Evolutionary conservation across 768 basidiomycete genomes (phyloP), one percentile per base, ranked within the genome.

Genomic region (Lentinula lateritia): DNA sequence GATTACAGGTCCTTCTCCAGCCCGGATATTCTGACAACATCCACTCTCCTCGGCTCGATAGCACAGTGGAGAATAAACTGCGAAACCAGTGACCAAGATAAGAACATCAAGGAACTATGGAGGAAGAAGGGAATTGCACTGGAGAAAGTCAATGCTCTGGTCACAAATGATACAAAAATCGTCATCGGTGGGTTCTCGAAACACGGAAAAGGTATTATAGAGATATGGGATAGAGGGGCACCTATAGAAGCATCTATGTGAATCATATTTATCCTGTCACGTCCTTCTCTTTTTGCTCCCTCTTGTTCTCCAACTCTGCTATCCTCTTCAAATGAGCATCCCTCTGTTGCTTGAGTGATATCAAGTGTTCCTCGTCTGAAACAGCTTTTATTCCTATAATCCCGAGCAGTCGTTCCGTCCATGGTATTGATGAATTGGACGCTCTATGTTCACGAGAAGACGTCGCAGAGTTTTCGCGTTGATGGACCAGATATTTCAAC

Each of bases 301-400:
- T 70, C 54, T 73, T 74, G 13, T 81, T 64, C 65, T 88, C 85
- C 3, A 92, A 74, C 63, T 84, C 81, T 54, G 74, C 76, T 70
- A 92, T 90, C 61, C 80, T 78, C 62, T 73, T 75, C 63, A 86
- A 67, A 66, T 89, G 75, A 8, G 71, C 72, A 4, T 83, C 81
- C 64, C 89, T 78, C 52, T 86, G 80, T 57, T 74, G 75, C 69
- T 80, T 85, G 68, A 93, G 68, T 62, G 79, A 81, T 34, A 70
- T 70, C 56, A 93, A 65, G 65, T 92, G 92, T 63, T 89, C 87
- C 52, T 93, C 88, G 64, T 94, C 86, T 6, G 90, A 80, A 3
- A 94, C 68, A 55, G 75, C 79, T 38, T 74, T 75, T 20, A 91
- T 69, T 1, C 88, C 85, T 42, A 90, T 64, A 66, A n/a, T 28